Conservation (phyloP, 768 basidiomycete species). For the Lentinula raphanica region DNA sequence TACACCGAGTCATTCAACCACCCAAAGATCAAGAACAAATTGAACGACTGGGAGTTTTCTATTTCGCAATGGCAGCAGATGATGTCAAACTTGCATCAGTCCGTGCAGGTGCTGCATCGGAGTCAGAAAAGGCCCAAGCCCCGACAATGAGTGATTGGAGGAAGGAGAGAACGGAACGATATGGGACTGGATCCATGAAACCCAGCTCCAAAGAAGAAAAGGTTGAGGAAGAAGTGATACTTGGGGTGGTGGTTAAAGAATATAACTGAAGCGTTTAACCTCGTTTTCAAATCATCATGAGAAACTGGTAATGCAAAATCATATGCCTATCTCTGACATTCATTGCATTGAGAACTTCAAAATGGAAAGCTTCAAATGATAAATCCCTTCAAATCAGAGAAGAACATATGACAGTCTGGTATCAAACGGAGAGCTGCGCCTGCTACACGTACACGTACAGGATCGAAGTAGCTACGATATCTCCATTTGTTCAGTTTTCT, state of each 20-base stretch:
- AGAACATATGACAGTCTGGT: too few species aligned
- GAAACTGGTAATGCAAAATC: too few species aligned
- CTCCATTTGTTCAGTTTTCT: neutral
- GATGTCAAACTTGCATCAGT: constrained; percentile 40
- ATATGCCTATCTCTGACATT: too few species aligned
- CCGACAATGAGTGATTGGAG: constrained; percentile 53
- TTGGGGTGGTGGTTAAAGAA: constrained; percentile 51
- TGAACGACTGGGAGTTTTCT: constrained; percentile 53
- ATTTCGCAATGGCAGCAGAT: constrained; percentile 52
- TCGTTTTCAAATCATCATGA: too few species aligned
- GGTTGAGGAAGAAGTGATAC: constrained; percentile 51
- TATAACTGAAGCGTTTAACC: constrained; percentile 43
- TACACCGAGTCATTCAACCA: constrained; percentile 58
- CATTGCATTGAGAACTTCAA: too few species aligned
- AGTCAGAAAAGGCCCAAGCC: constrained; percentile 20
- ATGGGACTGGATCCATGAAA: constrained; percentile 43
- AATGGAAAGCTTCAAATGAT: too few species aligned
- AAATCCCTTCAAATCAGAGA: too few species aligned
- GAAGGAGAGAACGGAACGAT: constrained; percentile 44
- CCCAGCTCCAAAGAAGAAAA: constrained; percentile 29
- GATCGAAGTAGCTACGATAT: too few species aligned
- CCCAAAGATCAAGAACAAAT: constrained; percentile 46
- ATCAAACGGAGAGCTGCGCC: neutral
- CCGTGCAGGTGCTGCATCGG: constrained; percentile 26
- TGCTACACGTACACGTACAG: too few species aligned